These are phyloP conservation scores for Microdochium trichocladiopsis DNA, from an alignment of 2,329 filamentous ascomycete genomes.

Conservation along the genomic window DNA sequence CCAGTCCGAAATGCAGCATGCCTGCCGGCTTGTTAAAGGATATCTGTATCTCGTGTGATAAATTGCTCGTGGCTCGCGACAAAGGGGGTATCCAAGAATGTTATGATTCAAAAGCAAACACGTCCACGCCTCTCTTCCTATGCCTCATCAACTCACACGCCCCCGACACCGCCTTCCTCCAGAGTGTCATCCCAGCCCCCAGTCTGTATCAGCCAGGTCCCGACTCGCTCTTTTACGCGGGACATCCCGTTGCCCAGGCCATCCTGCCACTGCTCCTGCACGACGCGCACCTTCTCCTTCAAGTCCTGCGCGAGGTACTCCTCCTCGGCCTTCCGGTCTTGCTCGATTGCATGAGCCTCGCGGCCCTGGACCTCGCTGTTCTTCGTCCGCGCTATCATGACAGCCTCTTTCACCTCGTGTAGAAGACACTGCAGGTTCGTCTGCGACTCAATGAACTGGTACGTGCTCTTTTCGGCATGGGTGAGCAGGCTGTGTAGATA, in stretches of 20 bases:
- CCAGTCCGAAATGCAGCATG: too few relatives aligned
- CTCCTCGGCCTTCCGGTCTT: conserved; percentile 61
- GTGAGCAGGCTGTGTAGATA: conserved; percentile 81
- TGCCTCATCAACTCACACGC: conserved; percentile 27
- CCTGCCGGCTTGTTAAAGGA: too few relatives aligned
- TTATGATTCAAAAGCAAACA: conserved; percentile 22
- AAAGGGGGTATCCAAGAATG: not conserved
- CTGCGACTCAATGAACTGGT: conserved; percentile 95
- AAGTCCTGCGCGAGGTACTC: conserved; percentile 71
- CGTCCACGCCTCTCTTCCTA: not conserved
- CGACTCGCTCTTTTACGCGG: conserved; percentile 66
- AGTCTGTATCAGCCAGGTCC: conserved; percentile 63
- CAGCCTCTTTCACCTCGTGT: conserved; percentile 81
- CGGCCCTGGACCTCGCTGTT: conserved; percentile 58
- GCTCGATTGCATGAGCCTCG: conserved; percentile 36
- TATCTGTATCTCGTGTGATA: not conserved
- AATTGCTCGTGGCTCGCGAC: not conserved
- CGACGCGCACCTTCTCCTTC: conserved; percentile 86
- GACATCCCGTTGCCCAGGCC: conserved; percentile 74
- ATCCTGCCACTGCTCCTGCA: conserved; percentile 86
- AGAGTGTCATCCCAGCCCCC: conserved; percentile 85
- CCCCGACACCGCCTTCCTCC: conserved; percentile 48
- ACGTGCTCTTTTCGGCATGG: conserved; percentile 86
- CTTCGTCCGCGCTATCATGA: conserved; percentile 55
- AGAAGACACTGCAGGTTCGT: conserved; percentile 83